phyloP scores from a whole-genome alignment of 1,284 basidiomycete species.

The Rhizopogon parksii region DNA sequence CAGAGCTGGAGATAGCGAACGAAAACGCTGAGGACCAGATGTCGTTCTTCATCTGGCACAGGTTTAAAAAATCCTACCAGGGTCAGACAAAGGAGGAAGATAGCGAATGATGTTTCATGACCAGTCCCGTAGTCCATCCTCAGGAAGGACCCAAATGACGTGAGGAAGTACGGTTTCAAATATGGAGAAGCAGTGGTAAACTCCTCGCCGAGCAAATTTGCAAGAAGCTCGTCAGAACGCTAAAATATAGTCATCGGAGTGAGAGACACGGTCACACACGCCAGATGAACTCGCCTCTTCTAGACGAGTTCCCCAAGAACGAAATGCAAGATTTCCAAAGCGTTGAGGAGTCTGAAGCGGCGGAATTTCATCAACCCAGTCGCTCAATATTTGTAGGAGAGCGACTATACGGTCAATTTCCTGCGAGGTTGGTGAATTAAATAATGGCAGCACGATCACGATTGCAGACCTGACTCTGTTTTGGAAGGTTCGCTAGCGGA shows the following conservation, averaged over 20 bases:
- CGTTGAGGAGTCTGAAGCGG: slow-evolving; percentile 77
- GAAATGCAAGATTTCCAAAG: slow-evolving; percentile 92
- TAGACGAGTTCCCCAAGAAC: slow-evolving; percentile 78
- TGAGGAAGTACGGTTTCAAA: slow-evolving; percentile 70
- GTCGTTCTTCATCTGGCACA: slow-evolving; percentile 47
- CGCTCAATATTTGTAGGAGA: slow-evolving; percentile 65
- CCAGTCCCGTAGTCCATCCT: slow-evolving; percentile 97
- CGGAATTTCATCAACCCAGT: slow-evolving; percentile 82
- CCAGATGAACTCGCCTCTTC: slow-evolving; percentile 52
- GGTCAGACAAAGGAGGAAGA: slow-evolving; percentile 69
- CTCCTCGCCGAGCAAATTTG: slow-evolving; percentile 40
- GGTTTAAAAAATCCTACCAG: slow-evolving; percentile 58
- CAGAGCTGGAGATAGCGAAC: slow-evolving; percentile 76
- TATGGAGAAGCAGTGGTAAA: slow-evolving; percentile 47
- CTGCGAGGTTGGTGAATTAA: slow-evolving; percentile 29
- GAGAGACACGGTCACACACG: background rate
- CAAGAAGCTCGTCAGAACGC: slow-evolving; percentile 58
- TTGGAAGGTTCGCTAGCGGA: slow-evolving; percentile 30
- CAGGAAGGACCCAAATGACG: slow-evolving; percentile 85
- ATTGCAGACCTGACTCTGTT: slow-evolving; percentile 33
- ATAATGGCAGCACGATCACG: slow-evolving; percentile 6
- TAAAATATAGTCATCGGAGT: slow-evolving; percentile 25
- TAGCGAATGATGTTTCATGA: slow-evolving; percentile 84
- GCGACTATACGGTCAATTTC: slow-evolving; percentile 40
- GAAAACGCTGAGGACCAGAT: slow-evolving; percentile 61